These are phyloP conservation scores for Corchorus olitorius DNA, from an alignment of 345 rosid species.

Conservation along the genomic window DNA sequence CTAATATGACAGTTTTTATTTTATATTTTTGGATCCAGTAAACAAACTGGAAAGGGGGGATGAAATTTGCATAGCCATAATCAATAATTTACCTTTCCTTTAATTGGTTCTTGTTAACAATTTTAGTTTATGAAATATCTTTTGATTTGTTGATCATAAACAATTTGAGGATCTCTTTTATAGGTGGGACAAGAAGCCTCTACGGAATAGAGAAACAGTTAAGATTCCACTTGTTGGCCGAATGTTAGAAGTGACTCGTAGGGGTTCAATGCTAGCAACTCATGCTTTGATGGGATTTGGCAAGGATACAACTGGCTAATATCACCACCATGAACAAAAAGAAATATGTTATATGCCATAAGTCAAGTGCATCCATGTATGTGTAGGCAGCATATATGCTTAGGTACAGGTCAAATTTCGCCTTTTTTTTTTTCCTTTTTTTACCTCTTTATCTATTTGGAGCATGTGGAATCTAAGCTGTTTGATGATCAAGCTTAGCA, in stretches of 20 bases:
- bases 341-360: not conserved
- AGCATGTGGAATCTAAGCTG: no score
- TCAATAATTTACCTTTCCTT: not conserved
- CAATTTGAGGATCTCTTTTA: constrained; percentile 6
- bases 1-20: no score
- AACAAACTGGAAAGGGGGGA: not conserved
- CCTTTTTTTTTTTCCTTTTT: no score
- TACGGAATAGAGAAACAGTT: constrained; percentile 62
- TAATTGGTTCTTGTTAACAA: not conserved
- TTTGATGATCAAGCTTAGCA: not conserved
- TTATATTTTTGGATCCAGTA: not conserved
- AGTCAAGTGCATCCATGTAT: not conserved
- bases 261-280: constrained; percentile 84
- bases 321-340: not conserved
- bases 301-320: constrained; percentile 58
- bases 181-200: constrained; percentile 95
- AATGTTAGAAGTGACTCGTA: constrained; percentile 54
- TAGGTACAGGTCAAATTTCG: not conserved
- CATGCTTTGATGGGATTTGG: constrained; percentile 95
- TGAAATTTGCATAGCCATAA: no score
- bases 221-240: constrained; percentile 59
- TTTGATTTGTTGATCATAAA: not conserved
- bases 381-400: not conserved
- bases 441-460: no score
- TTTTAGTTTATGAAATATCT: not conserved